Evolutionary conservation across 116 monocot genomes (phyloP).

Genomic region (Posidonia oceanica): DNA sequence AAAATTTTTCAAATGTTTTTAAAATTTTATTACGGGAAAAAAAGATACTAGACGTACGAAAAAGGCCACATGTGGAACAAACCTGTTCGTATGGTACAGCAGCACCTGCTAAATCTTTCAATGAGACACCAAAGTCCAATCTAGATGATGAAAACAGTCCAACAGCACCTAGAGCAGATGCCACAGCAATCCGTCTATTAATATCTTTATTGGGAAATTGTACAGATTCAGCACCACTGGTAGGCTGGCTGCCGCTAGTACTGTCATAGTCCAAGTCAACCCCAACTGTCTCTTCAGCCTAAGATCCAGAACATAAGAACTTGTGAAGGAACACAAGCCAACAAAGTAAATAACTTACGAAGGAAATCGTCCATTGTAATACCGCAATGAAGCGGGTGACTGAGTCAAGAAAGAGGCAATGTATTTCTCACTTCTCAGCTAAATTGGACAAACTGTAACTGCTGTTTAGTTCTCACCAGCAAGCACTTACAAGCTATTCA

Average conservation of each 20-base stretch:
- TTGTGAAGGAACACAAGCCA: background rate
- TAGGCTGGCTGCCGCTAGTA: background rate
- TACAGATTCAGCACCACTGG: conserved; percentile 2
- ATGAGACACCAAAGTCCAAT: conserved; percentile 81
- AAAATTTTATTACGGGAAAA: no score
- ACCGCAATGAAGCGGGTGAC: no score
- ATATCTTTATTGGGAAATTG: conserved; percentile 64
- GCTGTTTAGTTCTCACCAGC: no score
- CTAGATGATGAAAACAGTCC: conserved; percentile 60
- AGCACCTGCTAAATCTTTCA: conserved; percentile 67
- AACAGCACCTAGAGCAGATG: conserved; percentile 44
- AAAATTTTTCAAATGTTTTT: no score
- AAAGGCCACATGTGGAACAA: background rate
- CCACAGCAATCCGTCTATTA: conserved; percentile 63
- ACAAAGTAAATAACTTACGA: background rate
- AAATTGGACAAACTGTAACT: no score
- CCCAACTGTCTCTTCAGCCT: conserved; percentile 6
- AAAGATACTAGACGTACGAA: no score
- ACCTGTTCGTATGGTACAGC: conserved; percentile 83
- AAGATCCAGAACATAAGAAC: background rate
- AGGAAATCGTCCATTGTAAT: background rate
- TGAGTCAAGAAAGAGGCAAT: no score
- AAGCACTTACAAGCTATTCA: no score
- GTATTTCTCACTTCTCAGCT: no score
- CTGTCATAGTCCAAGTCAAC: background rate